phyloP scores from a whole-genome alignment of 108 stramenopile species.

The Cyclotella sp. region DNA sequence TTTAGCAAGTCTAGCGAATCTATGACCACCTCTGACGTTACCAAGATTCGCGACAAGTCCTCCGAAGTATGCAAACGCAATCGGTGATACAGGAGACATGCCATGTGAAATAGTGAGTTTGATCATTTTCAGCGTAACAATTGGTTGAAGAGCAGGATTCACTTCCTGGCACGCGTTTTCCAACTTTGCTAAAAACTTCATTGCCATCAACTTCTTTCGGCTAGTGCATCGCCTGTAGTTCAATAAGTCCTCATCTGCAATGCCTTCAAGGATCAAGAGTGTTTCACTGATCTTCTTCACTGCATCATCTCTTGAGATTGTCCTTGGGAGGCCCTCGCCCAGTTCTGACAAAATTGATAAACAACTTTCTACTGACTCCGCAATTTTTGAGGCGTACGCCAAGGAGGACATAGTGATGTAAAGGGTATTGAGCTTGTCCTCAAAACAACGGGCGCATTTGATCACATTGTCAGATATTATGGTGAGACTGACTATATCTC shows the following conservation, averaged over 20 bases:
- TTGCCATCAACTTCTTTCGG: conserved; percentile 7
- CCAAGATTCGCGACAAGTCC: background rate
- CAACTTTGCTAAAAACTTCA: conserved; percentile 16
- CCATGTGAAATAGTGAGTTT: conserved; percentile 16
- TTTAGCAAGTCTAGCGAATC: conserved; percentile 15
- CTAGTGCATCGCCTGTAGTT: background rate
- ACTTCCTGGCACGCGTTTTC: background rate
- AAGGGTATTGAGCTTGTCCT: conserved; percentile 10
- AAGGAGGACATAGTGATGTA: background rate
- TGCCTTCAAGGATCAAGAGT: background rate
- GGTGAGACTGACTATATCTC: background rate
- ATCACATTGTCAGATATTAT: conserved; percentile 2
- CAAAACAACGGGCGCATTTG: conserved; percentile 3
- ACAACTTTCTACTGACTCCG: background rate
- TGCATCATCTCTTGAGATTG: background rate
- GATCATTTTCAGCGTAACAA: conserved; percentile 9
- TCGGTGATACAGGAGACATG: conserved; percentile 19
- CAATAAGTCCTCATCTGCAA: conserved; percentile 2
- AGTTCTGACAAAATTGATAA: conserved; percentile 8
- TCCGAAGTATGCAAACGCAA: conserved; percentile 24
- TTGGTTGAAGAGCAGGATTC: background rate
- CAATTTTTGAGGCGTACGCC: background rate
- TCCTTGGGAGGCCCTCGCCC: conserved; percentile 6
- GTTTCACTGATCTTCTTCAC: background rate
- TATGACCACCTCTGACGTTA: conserved; percentile 13